Evolutionary conservation across 331 rosid species (phyloP).

Genomic region (Malus hybrid): DNA sequence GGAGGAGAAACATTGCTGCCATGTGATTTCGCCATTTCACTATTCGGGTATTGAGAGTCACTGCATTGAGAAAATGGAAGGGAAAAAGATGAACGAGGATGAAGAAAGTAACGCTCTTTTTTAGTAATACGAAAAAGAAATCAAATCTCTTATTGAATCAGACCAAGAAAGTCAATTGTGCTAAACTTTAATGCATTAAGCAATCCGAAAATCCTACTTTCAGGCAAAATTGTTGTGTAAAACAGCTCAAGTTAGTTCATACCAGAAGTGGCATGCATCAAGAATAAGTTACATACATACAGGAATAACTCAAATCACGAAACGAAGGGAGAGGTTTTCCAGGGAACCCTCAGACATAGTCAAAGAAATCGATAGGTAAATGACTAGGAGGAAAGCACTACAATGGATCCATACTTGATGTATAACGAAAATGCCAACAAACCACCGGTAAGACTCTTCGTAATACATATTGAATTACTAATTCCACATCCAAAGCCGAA

Average conservation of each 20-base stretch:
- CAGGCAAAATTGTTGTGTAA: not conserved
- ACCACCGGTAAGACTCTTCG: not conserved
- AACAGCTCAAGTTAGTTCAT: not conserved
- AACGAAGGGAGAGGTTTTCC: not conserved
- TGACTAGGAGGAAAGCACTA: not conserved
- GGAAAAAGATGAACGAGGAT: not conserved
- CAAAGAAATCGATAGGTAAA: not conserved
- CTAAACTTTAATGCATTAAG: not conserved
- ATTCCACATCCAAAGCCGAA: not conserved
- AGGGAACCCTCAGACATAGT: not conserved
- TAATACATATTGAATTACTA: not conserved
- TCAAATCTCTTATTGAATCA: not conserved
- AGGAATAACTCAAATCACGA: not conserved
- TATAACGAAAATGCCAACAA: too few species aligned
- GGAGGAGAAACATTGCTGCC: constrained; percentile 30
- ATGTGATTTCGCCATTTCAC: constrained; percentile 41
- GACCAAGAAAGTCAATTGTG: not conserved
- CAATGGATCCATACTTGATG: too few species aligned
- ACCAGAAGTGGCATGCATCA: not conserved
- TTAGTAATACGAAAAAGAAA: not conserved
- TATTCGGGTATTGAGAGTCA: constrained; percentile 24
- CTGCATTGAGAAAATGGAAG: constrained; percentile 27
- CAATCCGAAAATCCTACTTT: not conserved
- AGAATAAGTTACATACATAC: not conserved
- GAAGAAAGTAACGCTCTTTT: not conserved